Percentiles rank a stretch among this genome's conserved stretches.
phyloP scores from a whole-genome alignment of 176 grass and related monocot species.

The Melocanna baccifera region DNA sequence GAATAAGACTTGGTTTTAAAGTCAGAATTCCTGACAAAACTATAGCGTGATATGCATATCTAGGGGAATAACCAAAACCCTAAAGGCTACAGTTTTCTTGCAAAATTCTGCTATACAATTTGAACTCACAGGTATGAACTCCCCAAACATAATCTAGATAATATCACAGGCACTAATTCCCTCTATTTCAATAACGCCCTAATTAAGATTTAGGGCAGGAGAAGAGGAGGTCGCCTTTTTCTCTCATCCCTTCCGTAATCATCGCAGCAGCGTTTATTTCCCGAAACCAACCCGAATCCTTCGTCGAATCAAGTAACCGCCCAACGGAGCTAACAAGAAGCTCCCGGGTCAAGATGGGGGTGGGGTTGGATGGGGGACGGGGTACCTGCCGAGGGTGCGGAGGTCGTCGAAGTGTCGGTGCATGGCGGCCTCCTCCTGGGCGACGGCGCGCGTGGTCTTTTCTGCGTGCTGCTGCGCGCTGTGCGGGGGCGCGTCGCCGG shows the following conservation, averaged over 20 bases:
- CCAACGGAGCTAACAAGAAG: not conserved
- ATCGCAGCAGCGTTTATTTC: not conserved
- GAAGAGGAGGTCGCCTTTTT: not conserved
- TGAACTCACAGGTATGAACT: not conserved
- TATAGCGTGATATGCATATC: not conserved
- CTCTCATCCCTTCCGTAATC: not conserved
- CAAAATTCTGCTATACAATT: not conserved
- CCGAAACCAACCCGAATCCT: not conserved
- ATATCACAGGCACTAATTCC: not conserved
- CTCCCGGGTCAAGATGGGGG: not conserved
- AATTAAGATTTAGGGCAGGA: conserved; percentile 17
- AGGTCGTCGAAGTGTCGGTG: conserved; percentile 86
- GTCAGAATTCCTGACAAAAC: not conserved
- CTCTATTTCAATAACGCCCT: not conserved
- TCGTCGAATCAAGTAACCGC: not conserved
- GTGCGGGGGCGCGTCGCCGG: conserved; percentile 39
- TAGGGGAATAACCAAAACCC: not conserved
- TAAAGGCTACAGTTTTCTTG: not conserved
- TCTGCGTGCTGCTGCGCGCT: conserved; percentile 34
- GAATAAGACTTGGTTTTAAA: not conserved
- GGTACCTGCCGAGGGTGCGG: conserved; percentile 62
- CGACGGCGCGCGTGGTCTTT: conserved; percentile 32
- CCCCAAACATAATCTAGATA: not conserved
- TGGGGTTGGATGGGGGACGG: not conserved
- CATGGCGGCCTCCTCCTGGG: conserved; percentile 72